Percentiles rank a stretch among this genome's conserved stretches.
phyloP scores from a whole-genome alignment of 2,329 filamentous ascomycete species.

The Phialocephala sp. region DNA sequence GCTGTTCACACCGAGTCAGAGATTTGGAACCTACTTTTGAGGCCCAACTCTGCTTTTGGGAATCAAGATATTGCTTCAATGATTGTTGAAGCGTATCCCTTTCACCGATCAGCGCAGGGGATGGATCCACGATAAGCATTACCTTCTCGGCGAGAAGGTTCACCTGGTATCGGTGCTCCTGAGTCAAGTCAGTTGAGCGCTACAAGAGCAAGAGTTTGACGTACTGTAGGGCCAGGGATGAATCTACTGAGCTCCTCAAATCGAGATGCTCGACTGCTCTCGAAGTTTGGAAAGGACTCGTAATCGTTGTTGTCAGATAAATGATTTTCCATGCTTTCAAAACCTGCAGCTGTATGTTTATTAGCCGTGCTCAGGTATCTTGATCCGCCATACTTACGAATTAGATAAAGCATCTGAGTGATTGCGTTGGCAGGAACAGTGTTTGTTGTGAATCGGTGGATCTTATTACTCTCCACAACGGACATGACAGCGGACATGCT shows the following conservation, averaged over 20 bases:
- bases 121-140: constrained; percentile 29
- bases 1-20: constrained; percentile 33
- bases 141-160: constrained; percentile 35
- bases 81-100: constrained; percentile 22
- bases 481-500: constrained; percentile 38
- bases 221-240: constrained; percentile 37
- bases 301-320: constrained; percentile 41
- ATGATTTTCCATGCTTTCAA: constrained; percentile 18
- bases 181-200: constrained; percentile 22
- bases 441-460: constrained; percentile 36
- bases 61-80: constrained; percentile 25
- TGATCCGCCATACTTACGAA: constrained; percentile 37
- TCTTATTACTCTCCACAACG: constrained; percentile 39
- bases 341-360: constrained; percentile 17
- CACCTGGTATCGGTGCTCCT: constrained; percentile 33
- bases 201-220: constrained; percentile 13
- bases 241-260: constrained; percentile 39
- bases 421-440: constrained; percentile 22
- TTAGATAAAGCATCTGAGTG: constrained; percentile 35
- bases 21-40: constrained; percentile 6
- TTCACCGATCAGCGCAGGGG: constrained; percentile 21
- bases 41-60: constrained; percentile 13
- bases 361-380: background rate
- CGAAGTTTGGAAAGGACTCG: constrained; percentile 42
- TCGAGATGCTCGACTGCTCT: constrained; percentile 28